phyloP scores from a whole-genome alignment of 331 rosid species.

The Quercus phellos region DNA sequence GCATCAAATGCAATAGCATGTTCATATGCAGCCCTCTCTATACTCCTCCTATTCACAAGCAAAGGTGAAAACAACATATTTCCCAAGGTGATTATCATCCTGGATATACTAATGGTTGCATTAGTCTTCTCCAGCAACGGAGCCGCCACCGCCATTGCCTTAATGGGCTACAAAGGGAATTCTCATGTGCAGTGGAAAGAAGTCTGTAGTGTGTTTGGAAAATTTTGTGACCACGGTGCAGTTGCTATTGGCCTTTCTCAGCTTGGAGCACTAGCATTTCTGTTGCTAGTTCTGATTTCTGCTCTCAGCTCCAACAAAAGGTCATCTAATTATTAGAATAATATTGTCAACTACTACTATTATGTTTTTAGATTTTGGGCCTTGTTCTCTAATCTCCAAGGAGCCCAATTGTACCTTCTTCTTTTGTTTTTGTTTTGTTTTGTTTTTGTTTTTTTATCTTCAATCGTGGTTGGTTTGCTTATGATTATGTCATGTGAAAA shows the following conservation, averaged over 20 bases:
- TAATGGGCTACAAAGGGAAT: slow-evolving; percentile 61
- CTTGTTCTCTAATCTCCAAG: not conserved
- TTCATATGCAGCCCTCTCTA: slow-evolving; percentile 42
- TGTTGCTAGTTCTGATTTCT: slow-evolving; percentile 41
- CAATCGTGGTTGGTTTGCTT: no score
- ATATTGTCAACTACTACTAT: not conserved
- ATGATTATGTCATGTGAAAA: no score
- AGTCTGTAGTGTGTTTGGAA: slow-evolving; percentile 57
- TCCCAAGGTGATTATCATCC: slow-evolving; percentile 11
- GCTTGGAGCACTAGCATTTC: slow-evolving; percentile 39
- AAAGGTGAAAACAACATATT: slow-evolving; percentile 23
- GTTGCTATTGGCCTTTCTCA: slow-evolving; percentile 43
- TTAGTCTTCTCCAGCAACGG: slow-evolving; percentile 66
- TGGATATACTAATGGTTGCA: slow-evolving; percentile 53
- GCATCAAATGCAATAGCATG: slow-evolving; percentile 52
- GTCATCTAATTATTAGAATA: not conserved
- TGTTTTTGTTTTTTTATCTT: no score
- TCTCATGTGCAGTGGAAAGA: slow-evolving; percentile 62
- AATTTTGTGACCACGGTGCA: slow-evolving; percentile 44
- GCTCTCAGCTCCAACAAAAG: slow-evolving; percentile 16
- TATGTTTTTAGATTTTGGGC: no score
- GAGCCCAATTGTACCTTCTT: not conserved
- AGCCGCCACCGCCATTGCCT: slow-evolving; percentile 46
- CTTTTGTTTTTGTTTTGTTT: not conserved
- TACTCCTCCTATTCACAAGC: slow-evolving; percentile 19